Conservation (phyloP, 148 eudicot species). For the Chenopodium formosanum region DNA sequence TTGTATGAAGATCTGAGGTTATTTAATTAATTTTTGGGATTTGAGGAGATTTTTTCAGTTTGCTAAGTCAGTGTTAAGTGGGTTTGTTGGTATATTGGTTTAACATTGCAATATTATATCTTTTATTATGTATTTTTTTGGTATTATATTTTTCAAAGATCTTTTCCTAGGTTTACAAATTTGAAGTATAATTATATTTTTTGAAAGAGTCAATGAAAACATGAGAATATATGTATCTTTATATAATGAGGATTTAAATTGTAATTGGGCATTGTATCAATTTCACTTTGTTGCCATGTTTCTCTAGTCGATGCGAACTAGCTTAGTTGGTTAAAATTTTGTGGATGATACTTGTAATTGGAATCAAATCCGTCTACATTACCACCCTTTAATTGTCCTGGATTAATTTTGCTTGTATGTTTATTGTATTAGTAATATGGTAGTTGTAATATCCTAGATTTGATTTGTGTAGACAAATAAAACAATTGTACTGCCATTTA, state of each 20-base stretch:
- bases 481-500: neutral
- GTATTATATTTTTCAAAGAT: constrained; percentile 8
- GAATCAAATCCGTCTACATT: no score
- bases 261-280: neutral
- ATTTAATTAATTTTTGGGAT: neutral
- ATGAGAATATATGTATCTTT: no score
- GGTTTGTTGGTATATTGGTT: constrained; percentile 1
- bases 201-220: constrained; percentile 24
- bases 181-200: neutral
- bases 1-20: constrained; percentile 22
- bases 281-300: neutral
- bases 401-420: no score
- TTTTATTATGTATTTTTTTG: neutral
- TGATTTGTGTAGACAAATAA: neutral
- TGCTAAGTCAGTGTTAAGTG: constrained; percentile 7
- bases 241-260: neutral
- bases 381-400: no score
- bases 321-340: no score
- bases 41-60: neutral
- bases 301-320: neutral
- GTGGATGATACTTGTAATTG: no score
- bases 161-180: constrained; percentile 1
- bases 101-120: neutral
- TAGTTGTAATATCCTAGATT: neutral
- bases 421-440: no score